A percentile compares a stretch with the other conserved stretches of the same genome.
Evolutionary conservation across 2,329 filamentous ascomycete species (phyloP).

Genomic region (Aspergillus nomiae): DNA sequence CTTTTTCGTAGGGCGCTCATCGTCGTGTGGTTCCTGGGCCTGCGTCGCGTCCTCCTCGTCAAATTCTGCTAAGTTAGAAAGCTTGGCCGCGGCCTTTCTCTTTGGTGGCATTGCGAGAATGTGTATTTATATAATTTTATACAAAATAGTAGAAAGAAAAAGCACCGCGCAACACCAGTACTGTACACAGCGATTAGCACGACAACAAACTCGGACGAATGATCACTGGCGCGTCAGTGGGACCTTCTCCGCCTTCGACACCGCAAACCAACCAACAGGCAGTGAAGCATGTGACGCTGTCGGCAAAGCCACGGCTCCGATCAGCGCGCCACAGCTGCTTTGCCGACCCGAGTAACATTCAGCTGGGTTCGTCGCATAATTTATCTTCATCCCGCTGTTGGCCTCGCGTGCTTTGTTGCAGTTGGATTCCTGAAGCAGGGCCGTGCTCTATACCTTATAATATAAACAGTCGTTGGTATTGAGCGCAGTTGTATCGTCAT

Average conservation of each 20-base stretch:
- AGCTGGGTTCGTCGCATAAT: conserved; percentile 10
- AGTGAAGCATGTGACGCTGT: conserved; percentile 21
- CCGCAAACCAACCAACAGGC: background rate
- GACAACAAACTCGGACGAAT: conserved; percentile 4
- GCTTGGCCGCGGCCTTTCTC: conserved; percentile 42
- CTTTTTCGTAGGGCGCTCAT: conserved; percentile 41
- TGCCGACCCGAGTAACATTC: conserved; percentile 6
- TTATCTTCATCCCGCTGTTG: conserved; percentile 13
- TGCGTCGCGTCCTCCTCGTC: conserved; percentile 47
- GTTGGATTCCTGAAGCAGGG: background rate
- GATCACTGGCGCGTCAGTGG: conserved; percentile 2
- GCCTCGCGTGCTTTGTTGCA: conserved; percentile 4
- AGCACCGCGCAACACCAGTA: background rate
- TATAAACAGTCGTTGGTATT: background rate
- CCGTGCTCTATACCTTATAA: conserved; percentile 4
- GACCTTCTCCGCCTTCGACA: conserved; percentile 9
- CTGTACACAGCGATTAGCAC: background rate
- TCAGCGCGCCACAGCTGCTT: conserved; percentile 23
- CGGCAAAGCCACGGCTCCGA: conserved; percentile 21
- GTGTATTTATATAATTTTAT: background rate
- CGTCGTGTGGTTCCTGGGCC: conserved; percentile 30
- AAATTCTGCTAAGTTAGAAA: conserved; percentile 51
- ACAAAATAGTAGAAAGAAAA: background rate
- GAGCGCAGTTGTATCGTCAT: conserved; percentile 30
- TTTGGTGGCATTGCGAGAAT: conserved; percentile 41